Evolutionary conservation across 2,329 filamentous ascomycete genomes (phyloP).

Genomic region (Alternaria brassicae): DNA sequence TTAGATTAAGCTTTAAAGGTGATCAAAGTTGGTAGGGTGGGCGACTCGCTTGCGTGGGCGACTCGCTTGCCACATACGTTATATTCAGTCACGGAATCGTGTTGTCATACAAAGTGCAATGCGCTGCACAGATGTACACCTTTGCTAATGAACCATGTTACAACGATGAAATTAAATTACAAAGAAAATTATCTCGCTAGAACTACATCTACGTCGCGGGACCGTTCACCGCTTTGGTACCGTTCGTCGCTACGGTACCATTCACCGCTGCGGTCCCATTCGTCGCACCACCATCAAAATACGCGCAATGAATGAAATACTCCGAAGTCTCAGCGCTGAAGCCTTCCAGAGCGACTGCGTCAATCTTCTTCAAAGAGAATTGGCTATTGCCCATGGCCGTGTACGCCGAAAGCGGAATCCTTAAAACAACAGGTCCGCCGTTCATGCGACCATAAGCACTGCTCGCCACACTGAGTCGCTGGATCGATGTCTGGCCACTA

Average conservation of each 20-base stretch:
- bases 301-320: constrained; percentile 13
- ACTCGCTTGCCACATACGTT: too few species aligned
- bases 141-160: background rate
- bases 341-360: constrained; percentile 7
- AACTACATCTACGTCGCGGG: background rate
- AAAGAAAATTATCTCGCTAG: background rate
- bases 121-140: background rate
- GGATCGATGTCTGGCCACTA: constrained; percentile 1
- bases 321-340: constrained; percentile 6
- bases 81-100: too few species aligned
- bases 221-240: background rate
- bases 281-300: constrained; percentile 3
- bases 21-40: too few species aligned
- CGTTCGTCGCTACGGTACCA: background rate
- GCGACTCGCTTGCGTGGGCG: too few species aligned
- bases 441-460: constrained; percentile 7
- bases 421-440: constrained; percentile 6
- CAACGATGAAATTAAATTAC: background rate
- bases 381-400: background rate
- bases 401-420: constrained; percentile 9
- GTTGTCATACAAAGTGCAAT: background rate
- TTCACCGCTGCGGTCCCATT: background rate
- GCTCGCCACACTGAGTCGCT: constrained; percentile 7
- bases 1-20: too few species aligned
- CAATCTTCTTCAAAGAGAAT: constrained; percentile 7